These are phyloP conservation scores for Metarhizium humberi DNA, from an alignment of 2,329 filamentous ascomycete species.

Conservation along the genomic window DNA sequence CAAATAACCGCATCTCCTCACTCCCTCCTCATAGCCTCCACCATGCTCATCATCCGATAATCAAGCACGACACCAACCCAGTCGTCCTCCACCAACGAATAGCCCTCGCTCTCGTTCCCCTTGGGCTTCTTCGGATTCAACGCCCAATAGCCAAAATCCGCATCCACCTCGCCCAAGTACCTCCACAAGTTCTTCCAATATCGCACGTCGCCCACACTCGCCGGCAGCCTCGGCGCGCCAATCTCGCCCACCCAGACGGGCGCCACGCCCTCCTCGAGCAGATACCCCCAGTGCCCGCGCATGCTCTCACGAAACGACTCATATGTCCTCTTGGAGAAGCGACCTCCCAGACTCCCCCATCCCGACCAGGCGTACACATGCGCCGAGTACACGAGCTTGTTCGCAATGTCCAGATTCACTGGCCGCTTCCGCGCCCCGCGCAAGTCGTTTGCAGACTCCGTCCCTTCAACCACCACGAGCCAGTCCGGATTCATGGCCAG, in stretches of 20 bases:
- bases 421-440: slow-evolving; percentile 45
- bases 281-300: slow-evolving; percentile 57
- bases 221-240: slow-evolving; percentile 45
- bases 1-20: background rate
- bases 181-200: slow-evolving; percentile 58
- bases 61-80: slow-evolving; percentile 55
- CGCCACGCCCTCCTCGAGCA: slow-evolving; percentile 34
- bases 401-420: slow-evolving; percentile 43
- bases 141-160: slow-evolving; percentile 63
- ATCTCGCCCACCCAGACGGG: slow-evolving; percentile 65
- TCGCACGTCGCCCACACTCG: slow-evolving; percentile 43
- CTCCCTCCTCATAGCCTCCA: slow-evolving; percentile 35
- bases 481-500: slow-evolving; percentile 51
- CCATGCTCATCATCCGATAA: slow-evolving; percentile 54
- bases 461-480: slow-evolving; percentile 60
- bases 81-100: slow-evolving; percentile 52
- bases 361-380: slow-evolving; percentile 64
- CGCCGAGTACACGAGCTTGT: slow-evolving; percentile 55
- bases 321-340: slow-evolving; percentile 52
- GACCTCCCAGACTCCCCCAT: slow-evolving; percentile 52
- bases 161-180: slow-evolving; percentile 47
- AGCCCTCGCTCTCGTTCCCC: slow-evolving; percentile 47
- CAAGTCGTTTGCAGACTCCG: slow-evolving; percentile 58
- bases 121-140: slow-evolving; percentile 57
- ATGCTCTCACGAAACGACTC: slow-evolving; percentile 53